Evolutionary conservation across 106 monocot genomes (phyloP).

Genomic region (Gastrodia elata): DNA sequence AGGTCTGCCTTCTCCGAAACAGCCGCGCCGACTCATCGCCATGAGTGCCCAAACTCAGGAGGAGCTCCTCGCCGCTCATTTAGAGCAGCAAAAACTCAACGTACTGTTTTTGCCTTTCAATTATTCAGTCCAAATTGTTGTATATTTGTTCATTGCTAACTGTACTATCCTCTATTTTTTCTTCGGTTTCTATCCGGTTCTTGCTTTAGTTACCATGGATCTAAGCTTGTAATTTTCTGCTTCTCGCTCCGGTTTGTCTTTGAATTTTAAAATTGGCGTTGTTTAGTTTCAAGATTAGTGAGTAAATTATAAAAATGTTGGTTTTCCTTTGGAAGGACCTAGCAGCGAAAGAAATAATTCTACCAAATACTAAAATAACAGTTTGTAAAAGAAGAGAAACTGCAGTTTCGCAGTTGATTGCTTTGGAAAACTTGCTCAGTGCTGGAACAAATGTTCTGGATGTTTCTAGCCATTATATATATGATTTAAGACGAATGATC

Average conservation of each 20-base stretch:
- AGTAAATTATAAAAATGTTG: background rate
- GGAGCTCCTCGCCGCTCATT: constrained; percentile 69
- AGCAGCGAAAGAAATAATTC: background rate
- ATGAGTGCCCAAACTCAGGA: constrained; percentile 61
- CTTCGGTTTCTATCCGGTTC: background rate
- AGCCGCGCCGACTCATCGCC: background rate
- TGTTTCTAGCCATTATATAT: background rate
- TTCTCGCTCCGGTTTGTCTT: background rate
- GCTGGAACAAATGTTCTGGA: background rate
- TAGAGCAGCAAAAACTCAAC: constrained; percentile 73
- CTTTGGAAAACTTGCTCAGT: background rate
- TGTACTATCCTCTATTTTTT: background rate
- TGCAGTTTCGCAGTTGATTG: background rate
- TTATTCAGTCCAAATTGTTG: background rate
- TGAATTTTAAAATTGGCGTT: background rate
- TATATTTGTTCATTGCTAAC: background rate
- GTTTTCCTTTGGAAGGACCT: background rate
- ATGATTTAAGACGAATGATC: no score
- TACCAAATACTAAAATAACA: background rate
- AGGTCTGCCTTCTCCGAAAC: constrained; percentile 12
- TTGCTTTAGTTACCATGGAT: background rate
- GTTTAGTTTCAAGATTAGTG: background rate
- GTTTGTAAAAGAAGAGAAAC: background rate
- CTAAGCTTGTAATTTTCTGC: background rate
- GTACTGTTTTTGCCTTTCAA: constrained; percentile 9